Evolutionary conservation across 495 filamentous ascomycete species (phyloP), one percentile per base, ranked within the genome.

Genomic region (Delitschia confertaspora): DNA sequence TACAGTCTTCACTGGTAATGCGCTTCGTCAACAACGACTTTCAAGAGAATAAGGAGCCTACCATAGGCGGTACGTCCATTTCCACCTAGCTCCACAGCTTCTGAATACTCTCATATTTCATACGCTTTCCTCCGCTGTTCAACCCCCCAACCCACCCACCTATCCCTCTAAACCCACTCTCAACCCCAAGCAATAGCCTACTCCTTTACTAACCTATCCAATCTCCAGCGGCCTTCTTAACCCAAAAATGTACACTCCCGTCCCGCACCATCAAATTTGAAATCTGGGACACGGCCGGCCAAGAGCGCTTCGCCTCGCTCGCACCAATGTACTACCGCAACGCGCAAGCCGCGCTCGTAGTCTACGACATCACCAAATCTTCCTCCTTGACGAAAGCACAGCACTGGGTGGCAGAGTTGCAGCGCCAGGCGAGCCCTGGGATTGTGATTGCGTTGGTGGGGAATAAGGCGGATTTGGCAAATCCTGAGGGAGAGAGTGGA

Each of bases 291-390:
- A 98, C 91, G 3, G 91, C 93, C 23, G 91, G 91, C 57, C 91
- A 98, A 67, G 91, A 98, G 67, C 86, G 91, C 42, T 98, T 96
- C 63, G 91, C 91, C 45, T 91, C 84, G 19, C 78, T 96, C 27
- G 91, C 91, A 11, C 91, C 91, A 38, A 98, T 98, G 91, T 98
- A 98, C 74, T 98, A 98, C 71, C 89, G 91, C 67, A 98, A 98
- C 60, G 91, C 91, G 26, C 91, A 98, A 69, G 84, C 88, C 51
- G 91, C 91, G n/a, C 80, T 98, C 33, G 91, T 98, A 13, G 91
- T 95, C 57, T 98, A 98, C 75, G 91, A 98, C 64, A 79, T 98
- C 54, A 98, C 91, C 25, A 96, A 96, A 62, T 85, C 91, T 5
- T 89, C 87, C 30, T 94, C 88, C 16, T 78, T 98, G 45, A 79